phyloP scores from a whole-genome alignment of 169 alveolate species.

The Cryptosporidium felis region DNA sequence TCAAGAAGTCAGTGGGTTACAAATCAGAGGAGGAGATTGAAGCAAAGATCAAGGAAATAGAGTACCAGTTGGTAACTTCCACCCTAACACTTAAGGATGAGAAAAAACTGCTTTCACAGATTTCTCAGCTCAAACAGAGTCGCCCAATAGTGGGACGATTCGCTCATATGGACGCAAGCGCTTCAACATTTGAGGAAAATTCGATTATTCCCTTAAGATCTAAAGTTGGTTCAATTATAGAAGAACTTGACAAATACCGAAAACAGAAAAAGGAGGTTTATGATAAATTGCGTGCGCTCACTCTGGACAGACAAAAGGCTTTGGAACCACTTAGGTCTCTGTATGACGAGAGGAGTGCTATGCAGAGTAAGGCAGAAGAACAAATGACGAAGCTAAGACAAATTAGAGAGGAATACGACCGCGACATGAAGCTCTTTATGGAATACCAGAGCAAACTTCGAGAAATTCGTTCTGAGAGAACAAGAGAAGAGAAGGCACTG shows the following conservation, averaged over 20 bases:
- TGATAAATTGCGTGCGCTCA: conserved; percentile 38
- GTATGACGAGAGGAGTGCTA: conserved; percentile 63
- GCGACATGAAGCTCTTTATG: conserved; percentile 52
- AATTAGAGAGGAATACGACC: conserved; percentile 50
- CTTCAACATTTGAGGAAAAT: conserved; percentile 66
- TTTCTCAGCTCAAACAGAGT: conserved; percentile 64
- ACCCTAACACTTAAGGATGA: conserved; percentile 55
- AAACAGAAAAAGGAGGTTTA: conserved; percentile 59
- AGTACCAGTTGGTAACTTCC: conserved; percentile 68
- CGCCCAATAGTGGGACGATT: conserved; percentile 62
- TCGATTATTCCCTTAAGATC: conserved; percentile 57
- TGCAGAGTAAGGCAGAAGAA: conserved; percentile 66
- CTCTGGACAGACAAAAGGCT: conserved; percentile 64
- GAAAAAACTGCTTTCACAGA: conserved; percentile 28
- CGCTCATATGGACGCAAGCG: conserved; percentile 71
- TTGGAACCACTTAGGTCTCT: conserved; percentile 66
- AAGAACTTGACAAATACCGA: conserved; percentile 53
- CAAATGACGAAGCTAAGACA: conserved; percentile 50
- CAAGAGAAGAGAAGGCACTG: conserved; percentile 47
- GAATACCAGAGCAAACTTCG: conserved; percentile 47
- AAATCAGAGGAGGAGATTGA: conserved; percentile 70
- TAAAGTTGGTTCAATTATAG: conserved; percentile 51
- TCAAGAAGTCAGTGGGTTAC: conserved; percentile 58
- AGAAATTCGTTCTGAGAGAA: conserved; percentile 41
- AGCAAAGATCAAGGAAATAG: conserved; percentile 55